Percentiles rank a stretch among this genome's conserved stretches.
Conservation (phyloP, 2,329 filamentous ascomycete genomes). For the Phialophora verrucosa region DNA sequence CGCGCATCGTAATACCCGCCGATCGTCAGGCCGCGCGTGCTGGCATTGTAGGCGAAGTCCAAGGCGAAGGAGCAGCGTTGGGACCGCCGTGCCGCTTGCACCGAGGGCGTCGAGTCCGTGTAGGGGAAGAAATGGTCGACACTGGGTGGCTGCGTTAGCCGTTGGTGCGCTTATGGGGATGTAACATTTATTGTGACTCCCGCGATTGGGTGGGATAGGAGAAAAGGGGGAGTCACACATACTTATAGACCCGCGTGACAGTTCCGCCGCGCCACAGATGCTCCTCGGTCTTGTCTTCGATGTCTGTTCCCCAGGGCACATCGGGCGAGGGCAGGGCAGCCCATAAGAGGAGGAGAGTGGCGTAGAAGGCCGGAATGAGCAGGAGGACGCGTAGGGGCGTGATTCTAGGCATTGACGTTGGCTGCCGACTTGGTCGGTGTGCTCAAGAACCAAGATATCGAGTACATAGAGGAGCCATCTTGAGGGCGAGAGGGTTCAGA, state of each 20-base stretch:
- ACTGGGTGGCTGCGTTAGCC: background rate
- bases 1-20: background rate
- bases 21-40: conserved; percentile 11
- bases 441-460: background rate
- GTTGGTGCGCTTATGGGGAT: background rate
- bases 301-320: background rate
- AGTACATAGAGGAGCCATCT: background rate
- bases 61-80: conserved; percentile 18
- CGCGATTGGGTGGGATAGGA: too few relatives aligned
- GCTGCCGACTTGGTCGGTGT: too few relatives aligned
- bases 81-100: conserved; percentile 14
- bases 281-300: background rate
- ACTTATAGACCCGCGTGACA: background rate
- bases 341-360: background rate
- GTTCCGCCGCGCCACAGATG: background rate
- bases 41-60: conserved; percentile 17
- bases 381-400: background rate
- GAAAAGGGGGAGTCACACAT: background rate
- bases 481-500: background rate
- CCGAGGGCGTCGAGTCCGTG: conserved; percentile 7
- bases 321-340: conserved; percentile 1
- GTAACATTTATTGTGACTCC: background rate
- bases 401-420: background rate
- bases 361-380: background rate
- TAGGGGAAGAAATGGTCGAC: conserved; percentile 21